Conservation (phyloP, 2,329 filamentous ascomycete genomes). For the Diplodia intermedia region DNA sequence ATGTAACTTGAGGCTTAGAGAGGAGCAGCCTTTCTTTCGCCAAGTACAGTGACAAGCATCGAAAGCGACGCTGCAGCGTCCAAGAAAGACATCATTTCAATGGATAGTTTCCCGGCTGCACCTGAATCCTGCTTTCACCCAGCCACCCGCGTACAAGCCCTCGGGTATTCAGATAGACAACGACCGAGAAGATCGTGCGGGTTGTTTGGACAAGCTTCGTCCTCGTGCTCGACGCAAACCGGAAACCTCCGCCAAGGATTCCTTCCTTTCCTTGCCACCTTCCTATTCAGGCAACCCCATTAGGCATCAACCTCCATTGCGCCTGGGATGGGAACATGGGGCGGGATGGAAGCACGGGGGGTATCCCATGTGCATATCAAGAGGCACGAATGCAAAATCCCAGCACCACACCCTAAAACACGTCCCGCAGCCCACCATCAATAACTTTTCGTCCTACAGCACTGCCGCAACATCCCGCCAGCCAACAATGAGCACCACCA, state of each 20-base stretch:
- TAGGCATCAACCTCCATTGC: conserved; percentile 7
- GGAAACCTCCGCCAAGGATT: conserved; percentile 15
- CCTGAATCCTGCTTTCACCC: neutral
- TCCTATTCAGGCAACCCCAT: neutral
- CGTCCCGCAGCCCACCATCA: neutral
- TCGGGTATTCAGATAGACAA: neutral
- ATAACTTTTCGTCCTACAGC: too few relatives aligned
- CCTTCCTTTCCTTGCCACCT: conserved; percentile 10
- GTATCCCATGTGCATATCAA: neutral
- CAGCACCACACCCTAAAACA: neutral
- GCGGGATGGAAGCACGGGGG: neutral
- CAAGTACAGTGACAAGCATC: too few relatives aligned
- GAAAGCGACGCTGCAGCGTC: too few relatives aligned
- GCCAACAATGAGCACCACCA: neutral
- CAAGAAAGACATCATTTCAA: neutral
- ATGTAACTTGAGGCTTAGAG: too few relatives aligned
- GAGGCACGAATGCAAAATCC: neutral
- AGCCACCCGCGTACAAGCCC: neutral
- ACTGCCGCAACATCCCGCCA: too few relatives aligned
- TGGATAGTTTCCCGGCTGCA: neutral
- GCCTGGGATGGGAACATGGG: too few relatives aligned
- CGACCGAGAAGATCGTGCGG: neutral
- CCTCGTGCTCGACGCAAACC: neutral
- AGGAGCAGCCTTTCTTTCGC: too few relatives aligned
- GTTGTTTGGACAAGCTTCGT: neutral